Evolutionary conservation across 2,329 filamentous ascomycete genomes (phyloP).

Genomic region (Ilyonectria destructans): DNA sequence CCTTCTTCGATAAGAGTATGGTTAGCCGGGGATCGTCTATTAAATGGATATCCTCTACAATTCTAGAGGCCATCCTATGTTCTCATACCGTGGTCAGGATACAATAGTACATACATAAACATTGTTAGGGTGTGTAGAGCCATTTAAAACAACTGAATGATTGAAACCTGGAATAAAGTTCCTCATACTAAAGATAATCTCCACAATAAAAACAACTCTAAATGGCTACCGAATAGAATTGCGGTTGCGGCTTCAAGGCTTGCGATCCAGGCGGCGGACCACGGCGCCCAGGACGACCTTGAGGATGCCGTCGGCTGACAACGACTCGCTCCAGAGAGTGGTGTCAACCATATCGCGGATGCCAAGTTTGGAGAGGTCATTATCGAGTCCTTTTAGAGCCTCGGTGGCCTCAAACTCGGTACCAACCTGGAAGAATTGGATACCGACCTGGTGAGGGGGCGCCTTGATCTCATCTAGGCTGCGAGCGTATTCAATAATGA

Average conservation of each 20-base stretch:
- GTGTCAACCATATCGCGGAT: slow-evolving; percentile 95
- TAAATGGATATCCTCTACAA: too few relatives aligned
- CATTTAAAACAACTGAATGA: too few relatives aligned
- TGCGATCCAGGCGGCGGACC: slow-evolving; percentile 63
- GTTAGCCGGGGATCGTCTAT: too few relatives aligned
- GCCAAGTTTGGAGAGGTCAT: slow-evolving; percentile 70
- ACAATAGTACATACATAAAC: too few relatives aligned
- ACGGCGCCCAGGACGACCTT: slow-evolving; percentile 89
- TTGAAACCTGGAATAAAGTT: too few relatives aligned
- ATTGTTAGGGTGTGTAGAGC: too few relatives aligned
- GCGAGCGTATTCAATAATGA: slow-evolving; percentile 78
- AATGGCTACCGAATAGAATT: too few relatives aligned
- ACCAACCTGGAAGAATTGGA: slow-evolving; percentile 98
- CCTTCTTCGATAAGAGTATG: too few relatives aligned
- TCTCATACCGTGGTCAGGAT: too few relatives aligned
- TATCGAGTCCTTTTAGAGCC: slow-evolving; percentile 82
- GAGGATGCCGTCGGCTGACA: slow-evolving; percentile 81
- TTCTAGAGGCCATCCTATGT: too few relatives aligned
- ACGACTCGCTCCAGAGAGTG: slow-evolving; percentile 74
- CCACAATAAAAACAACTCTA: too few relatives aligned
- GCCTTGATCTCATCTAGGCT: slow-evolving; percentile 81
- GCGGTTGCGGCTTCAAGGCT: slow-evolving; percentile 35
- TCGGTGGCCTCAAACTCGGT: slow-evolving; percentile 76
- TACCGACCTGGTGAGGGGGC: slow-evolving; percentile 85
- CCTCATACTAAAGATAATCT: too few relatives aligned